Conservation (phyloP, 345 rosid genomes). For the Capsella bursapastoris region DNA sequence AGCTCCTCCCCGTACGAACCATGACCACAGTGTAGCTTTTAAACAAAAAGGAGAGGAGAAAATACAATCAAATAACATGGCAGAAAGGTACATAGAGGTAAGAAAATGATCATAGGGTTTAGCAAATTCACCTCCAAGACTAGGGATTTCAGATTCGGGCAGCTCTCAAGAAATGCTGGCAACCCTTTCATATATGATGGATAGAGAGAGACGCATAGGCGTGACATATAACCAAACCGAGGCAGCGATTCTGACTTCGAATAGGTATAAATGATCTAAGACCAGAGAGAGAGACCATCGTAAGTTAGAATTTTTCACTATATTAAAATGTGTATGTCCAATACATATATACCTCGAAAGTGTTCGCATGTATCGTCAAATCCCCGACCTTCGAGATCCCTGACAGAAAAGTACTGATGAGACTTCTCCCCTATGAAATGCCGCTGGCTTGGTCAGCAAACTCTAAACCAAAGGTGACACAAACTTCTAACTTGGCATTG, state of each 20-base stretch:
- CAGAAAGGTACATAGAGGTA: background rate
- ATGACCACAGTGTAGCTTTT: background rate
- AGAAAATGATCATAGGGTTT: background rate
- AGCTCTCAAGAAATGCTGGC: background rate
- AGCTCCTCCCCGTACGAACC: no score
- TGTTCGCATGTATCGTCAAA: background rate
- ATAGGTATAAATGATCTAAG: background rate
- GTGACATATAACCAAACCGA: constrained; percentile 10
- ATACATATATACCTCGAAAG: background rate
- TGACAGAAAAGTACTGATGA: background rate
- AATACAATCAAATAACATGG: background rate
- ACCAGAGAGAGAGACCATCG: background rate
- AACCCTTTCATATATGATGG: background rate
- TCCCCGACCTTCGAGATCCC: background rate
- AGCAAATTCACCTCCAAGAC: constrained; percentile 4
- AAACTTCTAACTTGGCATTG: background rate
- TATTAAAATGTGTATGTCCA: background rate
- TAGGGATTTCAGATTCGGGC: constrained; percentile 16
- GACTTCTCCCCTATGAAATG: background rate
- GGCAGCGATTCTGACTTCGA: background rate
- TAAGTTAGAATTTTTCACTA: background rate
- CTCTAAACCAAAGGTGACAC: background rate
- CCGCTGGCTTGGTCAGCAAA: background rate
- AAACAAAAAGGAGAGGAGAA: background rate
- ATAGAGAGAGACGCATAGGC: background rate